Evolutionary conservation across 179 eudicot species (phyloP).

Genomic region (Sideroxylon spinosum): DNA sequence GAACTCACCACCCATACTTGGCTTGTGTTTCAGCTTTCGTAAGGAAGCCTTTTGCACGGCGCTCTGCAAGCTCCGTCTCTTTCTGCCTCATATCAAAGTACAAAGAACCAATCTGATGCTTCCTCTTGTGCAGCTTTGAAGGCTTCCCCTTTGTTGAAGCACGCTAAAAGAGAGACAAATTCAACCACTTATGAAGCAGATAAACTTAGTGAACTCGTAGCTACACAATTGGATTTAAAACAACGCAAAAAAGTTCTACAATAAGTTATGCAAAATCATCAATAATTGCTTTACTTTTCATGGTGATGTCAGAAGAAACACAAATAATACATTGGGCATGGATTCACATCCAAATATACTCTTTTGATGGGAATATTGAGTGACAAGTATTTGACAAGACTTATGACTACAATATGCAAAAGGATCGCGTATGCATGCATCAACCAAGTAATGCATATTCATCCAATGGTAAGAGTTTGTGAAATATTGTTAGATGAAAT

Average conservation of each 20-base stretch:
- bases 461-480: not conserved
- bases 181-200: not conserved
- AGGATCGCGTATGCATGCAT: not conserved
- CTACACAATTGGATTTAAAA: not conserved
- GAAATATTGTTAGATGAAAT: not conserved
- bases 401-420: not conserved
- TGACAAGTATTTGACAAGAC: not conserved
- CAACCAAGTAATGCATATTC: not conserved
- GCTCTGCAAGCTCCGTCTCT: slow-evolving; percentile 76
- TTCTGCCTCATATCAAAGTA: slow-evolving; percentile 78
- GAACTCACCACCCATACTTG: slow-evolving; percentile 86
- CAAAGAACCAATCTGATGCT: slow-evolving; percentile 84
- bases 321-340: not conserved
- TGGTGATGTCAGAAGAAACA: not conserved
- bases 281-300: not conserved
- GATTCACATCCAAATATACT: not conserved
- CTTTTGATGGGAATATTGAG: not conserved
- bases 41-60: slow-evolving; percentile 77
- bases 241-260: not conserved
- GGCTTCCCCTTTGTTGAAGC: slow-evolving; percentile 76
- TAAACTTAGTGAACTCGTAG: not conserved
- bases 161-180: slow-evolving; percentile 37
- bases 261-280: not conserved
- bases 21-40: slow-evolving; percentile 98
- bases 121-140: slow-evolving; percentile 81